Base-by-base conservation (phyloP, 164 flowering plant genomes). In the Kalanchoe fedtschenkoi region DNA sequence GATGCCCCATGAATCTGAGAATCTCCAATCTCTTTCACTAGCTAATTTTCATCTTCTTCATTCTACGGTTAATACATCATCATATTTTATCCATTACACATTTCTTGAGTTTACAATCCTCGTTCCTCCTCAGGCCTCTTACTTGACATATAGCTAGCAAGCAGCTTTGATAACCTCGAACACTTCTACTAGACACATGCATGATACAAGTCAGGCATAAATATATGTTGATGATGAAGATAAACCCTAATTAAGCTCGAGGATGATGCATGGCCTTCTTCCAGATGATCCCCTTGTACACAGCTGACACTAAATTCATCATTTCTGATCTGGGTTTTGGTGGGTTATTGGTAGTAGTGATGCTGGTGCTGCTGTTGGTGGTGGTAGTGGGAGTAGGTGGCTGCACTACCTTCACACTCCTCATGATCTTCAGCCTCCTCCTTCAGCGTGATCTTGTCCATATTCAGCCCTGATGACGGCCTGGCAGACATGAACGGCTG, bases 341-440 rank as follows among this genome's bases (percentile, higher is more conserved):
- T 51, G 33, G n/a, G n/a, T n/a, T n/a, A n/a, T 16, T 51, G 56
- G 32, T 51, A 51, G 33, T 51, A 26, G 56, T 51, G 33, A 1
- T 29, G 15, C 13, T 51, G 56, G 10, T 51, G 56, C n/a, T n/a
- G n/a, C n/a, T n/a, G n/a, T n/a, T 51, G 33, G 3, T 29, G 15
- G 10, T 51, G 56, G 10, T 51, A 32, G 56, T 26, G 56, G 28
- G 5, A 24, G 56, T 51, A 51, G 26, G 32, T 51, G 11, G 32
- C 56, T 51, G 56, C 81, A n/a, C 63, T 28, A 6, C 30, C 33
- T 16, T 35, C 46, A 61, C 9, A 17, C 15, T n/a, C 46, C 60
- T 55, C 62, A 33, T 76, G 75, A 22, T 69, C 70, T 34, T 66
- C 78, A 1, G 21, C 63, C 70, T 83, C 97, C 63, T 83, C 83